Conservation (phyloP, 2,329 filamentous ascomycete genomes). For the Purpureocillium takamizusanense region DNA sequence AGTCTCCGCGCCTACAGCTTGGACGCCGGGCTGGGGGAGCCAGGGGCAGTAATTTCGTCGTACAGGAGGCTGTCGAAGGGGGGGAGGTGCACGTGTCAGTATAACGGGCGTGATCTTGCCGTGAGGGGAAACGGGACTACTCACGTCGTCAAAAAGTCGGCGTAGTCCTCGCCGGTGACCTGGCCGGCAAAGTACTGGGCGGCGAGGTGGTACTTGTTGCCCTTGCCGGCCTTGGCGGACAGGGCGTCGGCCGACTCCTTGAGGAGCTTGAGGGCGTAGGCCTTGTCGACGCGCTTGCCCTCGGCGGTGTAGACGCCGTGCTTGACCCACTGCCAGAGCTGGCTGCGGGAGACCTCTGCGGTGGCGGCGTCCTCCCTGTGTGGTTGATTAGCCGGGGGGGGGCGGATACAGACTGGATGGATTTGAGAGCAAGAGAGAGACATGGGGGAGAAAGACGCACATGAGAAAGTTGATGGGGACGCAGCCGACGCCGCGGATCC, state of each 20-base stretch:
- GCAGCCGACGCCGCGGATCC: conserved; percentile 89
- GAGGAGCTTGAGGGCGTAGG: conserved; percentile 77
- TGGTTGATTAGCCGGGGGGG: too few relatives aligned
- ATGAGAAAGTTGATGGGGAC: conserved; percentile 97
- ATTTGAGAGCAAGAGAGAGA: too few relatives aligned
- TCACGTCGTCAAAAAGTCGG: conserved; percentile 85
- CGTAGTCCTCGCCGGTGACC: conserved; percentile 95
- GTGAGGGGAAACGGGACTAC: conserved; percentile 15
- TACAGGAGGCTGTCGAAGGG: conserved; percentile 67
- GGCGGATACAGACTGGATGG: neutral
- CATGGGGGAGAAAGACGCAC: conserved; percentile 30
- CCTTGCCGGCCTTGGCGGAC: conserved; percentile 64
- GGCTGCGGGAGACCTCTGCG: conserved; percentile 86
- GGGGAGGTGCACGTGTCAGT: neutral
- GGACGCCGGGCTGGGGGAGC: conserved; percentile 49
- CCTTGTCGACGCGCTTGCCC: conserved; percentile 88
- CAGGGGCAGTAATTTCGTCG: conserved; percentile 75
- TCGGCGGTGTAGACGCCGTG: conserved; percentile 68
- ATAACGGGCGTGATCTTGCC: neutral
- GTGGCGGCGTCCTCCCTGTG: conserved; percentile 84
- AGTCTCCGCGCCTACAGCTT: conserved; percentile 40
- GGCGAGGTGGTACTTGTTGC: conserved; percentile 86
- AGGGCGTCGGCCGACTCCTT: conserved; percentile 77
- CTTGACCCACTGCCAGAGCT: conserved; percentile 93
- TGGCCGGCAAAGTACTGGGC: conserved; percentile 88